A percentile compares a stretch with the other conserved stretches of the same genome.
phyloP scores from a whole-genome alignment of 2,329 filamentous ascomycete genomes.

The Myriosclerotinia curreyana region DNA sequence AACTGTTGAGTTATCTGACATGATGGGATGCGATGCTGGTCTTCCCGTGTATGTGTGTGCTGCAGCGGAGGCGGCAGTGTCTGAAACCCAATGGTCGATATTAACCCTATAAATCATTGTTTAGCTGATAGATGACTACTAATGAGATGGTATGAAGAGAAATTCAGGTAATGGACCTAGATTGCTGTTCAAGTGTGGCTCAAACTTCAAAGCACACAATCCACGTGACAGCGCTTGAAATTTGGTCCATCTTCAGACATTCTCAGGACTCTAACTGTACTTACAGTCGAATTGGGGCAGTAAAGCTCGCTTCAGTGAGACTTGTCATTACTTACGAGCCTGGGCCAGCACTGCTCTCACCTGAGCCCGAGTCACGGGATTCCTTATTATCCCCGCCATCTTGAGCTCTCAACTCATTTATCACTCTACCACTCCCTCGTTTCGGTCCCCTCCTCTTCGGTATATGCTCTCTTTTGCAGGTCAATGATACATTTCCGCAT shows the following conservation, averaged over 20 bases:
- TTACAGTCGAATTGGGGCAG: background rate
- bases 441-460: conserved; percentile 64
- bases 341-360: conserved; percentile 29
- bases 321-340: conserved; percentile 30
- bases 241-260: background rate
- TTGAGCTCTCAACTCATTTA: conserved; percentile 56
- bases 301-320: background rate
- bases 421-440: conserved; percentile 59
- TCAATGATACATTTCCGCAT: conserved; percentile 55
- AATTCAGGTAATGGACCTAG: background rate
- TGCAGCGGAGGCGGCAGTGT: conserved; percentile 26
- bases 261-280: background rate
- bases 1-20: conserved; percentile 39
- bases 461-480: conserved; percentile 63
- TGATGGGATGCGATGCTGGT: conserved; percentile 33
- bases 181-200: background rate
- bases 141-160: background rate
- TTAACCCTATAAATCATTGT: conserved; percentile 21
- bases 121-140: background rate
- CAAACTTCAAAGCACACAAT: background rate
- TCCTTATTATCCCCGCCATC: conserved; percentile 43
- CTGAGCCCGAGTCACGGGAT: conserved; percentile 30
- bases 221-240: background rate
- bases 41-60: conserved; percentile 25
- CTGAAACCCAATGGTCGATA: conserved; percentile 34